Evolutionary conservation across 2,329 filamentous ascomycete species (phyloP).

Genomic region (Ophiobolus disseminans): DNA sequence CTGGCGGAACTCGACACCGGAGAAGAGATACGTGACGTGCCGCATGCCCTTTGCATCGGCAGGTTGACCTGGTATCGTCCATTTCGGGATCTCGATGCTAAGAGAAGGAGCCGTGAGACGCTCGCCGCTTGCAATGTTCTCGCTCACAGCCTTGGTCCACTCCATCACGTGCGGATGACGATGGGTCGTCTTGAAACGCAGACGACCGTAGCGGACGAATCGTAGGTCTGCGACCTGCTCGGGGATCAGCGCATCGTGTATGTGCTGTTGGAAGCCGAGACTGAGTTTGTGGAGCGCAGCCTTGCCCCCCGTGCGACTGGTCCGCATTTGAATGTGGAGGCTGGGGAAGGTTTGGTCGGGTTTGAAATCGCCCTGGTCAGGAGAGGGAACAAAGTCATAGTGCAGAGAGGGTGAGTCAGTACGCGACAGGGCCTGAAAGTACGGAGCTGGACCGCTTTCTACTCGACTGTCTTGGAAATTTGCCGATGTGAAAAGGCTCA

Average conservation of each 20-base stretch:
- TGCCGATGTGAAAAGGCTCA: slow-evolving; percentile 27
- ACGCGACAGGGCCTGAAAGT: slow-evolving; percentile 11
- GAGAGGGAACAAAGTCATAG: slow-evolving; percentile 34
- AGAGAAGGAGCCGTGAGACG: slow-evolving; percentile 39
- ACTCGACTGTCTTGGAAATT: background rate
- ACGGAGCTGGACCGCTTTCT: background rate
- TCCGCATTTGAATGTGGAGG: slow-evolving; percentile 32
- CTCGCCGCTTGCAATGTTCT: slow-evolving; percentile 37
- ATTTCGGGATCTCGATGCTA: slow-evolving; percentile 36
- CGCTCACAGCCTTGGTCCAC: slow-evolving; percentile 24
- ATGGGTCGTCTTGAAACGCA: slow-evolving; percentile 19
- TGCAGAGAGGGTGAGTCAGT: slow-evolving; percentile 22
- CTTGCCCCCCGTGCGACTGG: slow-evolving; percentile 12
- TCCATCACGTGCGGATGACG: slow-evolving; percentile 19
- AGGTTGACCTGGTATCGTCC: slow-evolving; percentile 30
- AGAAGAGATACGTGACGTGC: slow-evolving; percentile 37
- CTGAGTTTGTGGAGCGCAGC: slow-evolving; percentile 26
- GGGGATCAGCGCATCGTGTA: slow-evolving; percentile 42
- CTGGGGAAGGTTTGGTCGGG: slow-evolving; percentile 28
- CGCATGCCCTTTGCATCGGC: slow-evolving; percentile 12
- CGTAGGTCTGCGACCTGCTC: slow-evolving; percentile 37
- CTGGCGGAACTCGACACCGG: slow-evolving; percentile 39
- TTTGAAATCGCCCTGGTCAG: slow-evolving; percentile 15
- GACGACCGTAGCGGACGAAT: slow-evolving; percentile 24
- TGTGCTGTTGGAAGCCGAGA: slow-evolving; percentile 29